Conservation (phyloP, 225 moss, liverwort and hornwort genomes). For the Physcomitrellopsis africana region DNA sequence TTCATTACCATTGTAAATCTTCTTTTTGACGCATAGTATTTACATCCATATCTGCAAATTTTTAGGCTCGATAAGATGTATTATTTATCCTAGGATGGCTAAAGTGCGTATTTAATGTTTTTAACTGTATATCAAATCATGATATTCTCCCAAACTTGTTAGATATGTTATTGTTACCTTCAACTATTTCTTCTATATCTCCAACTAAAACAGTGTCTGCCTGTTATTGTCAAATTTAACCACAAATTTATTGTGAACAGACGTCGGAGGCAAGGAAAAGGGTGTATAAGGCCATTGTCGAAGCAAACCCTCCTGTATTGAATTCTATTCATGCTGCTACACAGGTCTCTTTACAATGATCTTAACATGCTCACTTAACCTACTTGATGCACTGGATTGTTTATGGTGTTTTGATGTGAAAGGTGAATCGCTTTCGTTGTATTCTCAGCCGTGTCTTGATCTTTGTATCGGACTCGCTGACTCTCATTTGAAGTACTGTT, state of each 20-base stretch:
- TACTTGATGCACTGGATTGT: background rate
- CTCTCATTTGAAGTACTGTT: background rate
- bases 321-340: conserved; percentile 89
- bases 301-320: conserved; percentile 78
- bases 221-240: conserved; percentile 22
- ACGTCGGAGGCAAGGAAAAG: conserved; percentile 82
- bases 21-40: conserved; percentile 9
- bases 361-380: conserved; percentile 10
- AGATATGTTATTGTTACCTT: background rate
- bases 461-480: background rate
- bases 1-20: background rate
- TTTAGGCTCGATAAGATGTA: background rate
- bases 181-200: conserved; percentile 12
- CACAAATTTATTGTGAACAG: conserved; percentile 53
- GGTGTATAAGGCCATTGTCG: conserved; percentile 90
- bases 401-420: conserved; percentile 12
- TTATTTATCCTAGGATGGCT: conserved; percentile 13
- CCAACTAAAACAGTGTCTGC: conserved; percentile 17
- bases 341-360: conserved; percentile 50
- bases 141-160: too few relatives aligned
- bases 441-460: conserved; percentile 9
- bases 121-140: too few relatives aligned
- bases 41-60: conserved; percentile 1
- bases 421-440: background rate
- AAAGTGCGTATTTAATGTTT: too few relatives aligned